phyloP scores from a whole-genome alignment of 768 basidiomycete species.

The Serpula lacrymans region DNA sequence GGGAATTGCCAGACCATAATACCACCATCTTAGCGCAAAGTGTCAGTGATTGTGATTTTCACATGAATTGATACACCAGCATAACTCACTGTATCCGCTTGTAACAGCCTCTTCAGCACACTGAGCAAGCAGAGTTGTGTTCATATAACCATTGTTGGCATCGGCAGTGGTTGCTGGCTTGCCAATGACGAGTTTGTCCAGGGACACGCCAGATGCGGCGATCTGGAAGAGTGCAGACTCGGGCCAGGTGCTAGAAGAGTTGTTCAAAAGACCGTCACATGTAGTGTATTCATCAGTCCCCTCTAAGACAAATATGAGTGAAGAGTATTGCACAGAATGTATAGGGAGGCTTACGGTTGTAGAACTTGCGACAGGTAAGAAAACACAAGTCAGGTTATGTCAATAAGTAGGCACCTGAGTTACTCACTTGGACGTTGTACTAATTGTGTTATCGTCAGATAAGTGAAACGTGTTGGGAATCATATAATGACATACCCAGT shows the following conservation, averaged over 20 bases:
- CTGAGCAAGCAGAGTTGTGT: conserved; percentile 47
- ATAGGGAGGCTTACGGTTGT: conserved; percentile 23
- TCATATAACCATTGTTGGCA: conserved; percentile 58
- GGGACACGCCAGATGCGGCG: conserved; percentile 47
- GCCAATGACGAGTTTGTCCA: conserved; percentile 71
- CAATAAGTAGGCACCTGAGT: background rate
- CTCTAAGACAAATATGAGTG: conserved; percentile 20
- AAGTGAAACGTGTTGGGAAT: background rate
- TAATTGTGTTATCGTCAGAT: background rate
- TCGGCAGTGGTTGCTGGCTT: conserved; percentile 56
- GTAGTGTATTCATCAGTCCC: conserved; percentile 35
- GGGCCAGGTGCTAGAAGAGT: conserved; percentile 40
- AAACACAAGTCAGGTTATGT: background rate
- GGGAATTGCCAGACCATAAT: conserved; percentile 43
- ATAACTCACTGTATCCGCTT: conserved; percentile 64
- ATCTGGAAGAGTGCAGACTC: conserved; percentile 47
- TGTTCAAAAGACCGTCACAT: conserved; percentile 34
- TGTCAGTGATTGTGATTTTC: too few relatives aligned
- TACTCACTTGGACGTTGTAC: conserved; percentile 14
- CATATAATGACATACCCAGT: conserved; percentile 32
- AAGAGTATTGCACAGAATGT: background rate
- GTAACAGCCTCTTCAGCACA: conserved; percentile 61
- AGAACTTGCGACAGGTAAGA: conserved; percentile 37
- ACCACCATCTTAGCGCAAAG: conserved; percentile 33
- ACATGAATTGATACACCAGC: conserved; percentile 2